Percentiles rank a stretch among this genome's conserved stretches.
Evolutionary conservation across 768 basidiomycete genomes (phyloP).

Genomic region (Tylopilus sp.): DNA sequence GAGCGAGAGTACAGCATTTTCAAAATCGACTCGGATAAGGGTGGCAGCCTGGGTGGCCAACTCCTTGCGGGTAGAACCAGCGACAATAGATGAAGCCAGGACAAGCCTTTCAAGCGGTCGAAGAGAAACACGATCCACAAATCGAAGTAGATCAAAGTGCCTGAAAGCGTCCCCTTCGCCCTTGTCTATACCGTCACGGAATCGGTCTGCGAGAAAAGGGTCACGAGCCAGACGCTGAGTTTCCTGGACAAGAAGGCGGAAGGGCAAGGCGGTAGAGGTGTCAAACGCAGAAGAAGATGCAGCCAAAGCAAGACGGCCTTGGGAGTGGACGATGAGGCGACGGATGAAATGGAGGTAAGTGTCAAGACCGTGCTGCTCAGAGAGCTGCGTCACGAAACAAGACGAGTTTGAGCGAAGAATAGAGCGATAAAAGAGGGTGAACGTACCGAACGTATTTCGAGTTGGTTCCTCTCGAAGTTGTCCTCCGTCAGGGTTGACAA

Average conservation of each 20-base stretch:
- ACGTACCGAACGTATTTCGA: slow-evolving; percentile 92
- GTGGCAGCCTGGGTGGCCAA: slow-evolving; percentile 55
- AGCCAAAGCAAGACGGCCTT: slow-evolving; percentile 60
- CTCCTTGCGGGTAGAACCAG: slow-evolving; percentile 58
- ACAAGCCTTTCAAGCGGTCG: slow-evolving; percentile 78
- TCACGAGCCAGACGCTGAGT: slow-evolving; percentile 86
- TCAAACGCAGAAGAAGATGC: slow-evolving; percentile 65
- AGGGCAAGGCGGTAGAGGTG: slow-evolving; percentile 73
- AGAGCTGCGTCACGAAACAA: slow-evolving; percentile 56
- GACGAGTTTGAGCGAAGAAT: slow-evolving; percentile 6
- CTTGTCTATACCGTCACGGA: slow-evolving; percentile 86
- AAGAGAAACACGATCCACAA: slow-evolving; percentile 77
- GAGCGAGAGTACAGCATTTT: slow-evolving; percentile 69
- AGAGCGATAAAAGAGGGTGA: slow-evolving; percentile 9
- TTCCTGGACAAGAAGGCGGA: slow-evolving; percentile 84
- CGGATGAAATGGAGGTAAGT: slow-evolving; percentile 98
- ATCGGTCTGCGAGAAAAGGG: slow-evolving; percentile 86
- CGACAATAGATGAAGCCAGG: slow-evolving; percentile 69
- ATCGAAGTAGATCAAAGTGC: slow-evolving; percentile 79
- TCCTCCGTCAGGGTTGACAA: slow-evolving; percentile 96
- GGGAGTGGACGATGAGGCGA: slow-evolving; percentile 87
- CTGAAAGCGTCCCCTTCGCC: slow-evolving; percentile 83
- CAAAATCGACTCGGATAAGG: slow-evolving; percentile 75
- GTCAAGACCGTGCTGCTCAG: slow-evolving; percentile 95
- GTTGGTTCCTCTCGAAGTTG: slow-evolving; percentile 90